These are phyloP conservation scores for Harringtonia aguacate DNA, from an alignment of 2,329 filamentous ascomycete species.

Conservation along the genomic window DNA sequence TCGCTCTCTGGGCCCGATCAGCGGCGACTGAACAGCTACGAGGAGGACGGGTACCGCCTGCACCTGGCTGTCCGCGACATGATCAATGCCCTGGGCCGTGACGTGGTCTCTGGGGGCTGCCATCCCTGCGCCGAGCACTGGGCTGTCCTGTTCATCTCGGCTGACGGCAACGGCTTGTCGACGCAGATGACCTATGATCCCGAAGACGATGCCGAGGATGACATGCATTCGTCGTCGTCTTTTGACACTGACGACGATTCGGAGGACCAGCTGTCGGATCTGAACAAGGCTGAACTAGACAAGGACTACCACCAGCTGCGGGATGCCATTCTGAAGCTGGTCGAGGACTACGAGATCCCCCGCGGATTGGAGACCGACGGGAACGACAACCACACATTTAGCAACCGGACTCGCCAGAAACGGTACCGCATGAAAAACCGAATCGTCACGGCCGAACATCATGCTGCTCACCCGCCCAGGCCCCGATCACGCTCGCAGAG, in stretches of 20 bases:
- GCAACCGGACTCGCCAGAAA: constrained; percentile 55
- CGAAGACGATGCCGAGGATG: constrained; percentile 53
- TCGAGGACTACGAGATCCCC: constrained; percentile 74
- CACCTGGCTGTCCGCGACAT: constrained; percentile 61
- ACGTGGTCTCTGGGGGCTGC: constrained; percentile 54
- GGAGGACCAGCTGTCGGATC: constrained; percentile 45
- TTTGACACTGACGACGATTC: constrained; percentile 50
- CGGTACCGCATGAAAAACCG: constrained; percentile 51
- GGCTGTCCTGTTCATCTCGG: constrained; percentile 69
- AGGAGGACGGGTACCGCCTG: constrained; percentile 55
- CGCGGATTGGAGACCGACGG: constrained; percentile 51
- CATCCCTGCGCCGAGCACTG: constrained; percentile 77
- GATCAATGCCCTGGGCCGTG: constrained; percentile 52
- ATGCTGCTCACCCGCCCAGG: neutral
- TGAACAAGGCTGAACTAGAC: constrained; percentile 55
- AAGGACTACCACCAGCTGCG: constrained; percentile 75
- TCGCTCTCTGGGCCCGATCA: constrained; percentile 22
- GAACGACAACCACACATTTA: constrained; percentile 49
- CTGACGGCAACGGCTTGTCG: constrained; percentile 59
- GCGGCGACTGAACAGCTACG: constrained; percentile 38
- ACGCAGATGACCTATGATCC: constrained; percentile 63
- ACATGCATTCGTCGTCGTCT: constrained; percentile 49
- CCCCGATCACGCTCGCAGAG: constrained; percentile 26
- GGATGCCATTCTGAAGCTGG: constrained; percentile 68
- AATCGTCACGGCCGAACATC: constrained; percentile 30